phyloP scores from a whole-genome alignment of 2,329 filamentous ascomycete species.

The Fusarium musae region DNA sequence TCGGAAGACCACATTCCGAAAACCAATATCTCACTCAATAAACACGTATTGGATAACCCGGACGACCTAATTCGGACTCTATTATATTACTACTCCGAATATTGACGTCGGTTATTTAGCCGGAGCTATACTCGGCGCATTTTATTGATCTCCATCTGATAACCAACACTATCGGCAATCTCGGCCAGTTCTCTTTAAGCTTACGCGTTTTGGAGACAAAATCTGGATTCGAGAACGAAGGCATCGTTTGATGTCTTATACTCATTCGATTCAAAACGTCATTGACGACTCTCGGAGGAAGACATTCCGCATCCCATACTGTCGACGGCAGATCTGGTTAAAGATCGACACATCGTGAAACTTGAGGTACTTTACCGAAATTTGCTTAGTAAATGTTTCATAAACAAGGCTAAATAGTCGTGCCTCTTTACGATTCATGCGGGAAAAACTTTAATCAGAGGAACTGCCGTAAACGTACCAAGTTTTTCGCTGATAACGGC shows the following conservation, averaged over 20 bases:
- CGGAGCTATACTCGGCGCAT: neutral
- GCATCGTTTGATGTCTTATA: neutral
- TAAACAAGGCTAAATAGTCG: neutral
- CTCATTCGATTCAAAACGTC: neutral
- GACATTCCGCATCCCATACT: constrained; percentile 1
- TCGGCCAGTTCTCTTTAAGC: neutral
- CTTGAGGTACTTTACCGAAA: neutral
- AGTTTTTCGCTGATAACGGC: neutral
- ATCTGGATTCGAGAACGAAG: neutral
- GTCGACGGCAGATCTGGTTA: neutral
- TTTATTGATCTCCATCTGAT: neutral
- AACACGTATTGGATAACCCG: neutral
- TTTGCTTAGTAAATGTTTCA: constrained; percentile 1
- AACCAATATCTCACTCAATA: neutral
- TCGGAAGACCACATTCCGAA: constrained; percentile 21
- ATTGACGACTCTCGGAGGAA: neutral
- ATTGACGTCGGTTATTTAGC: neutral
- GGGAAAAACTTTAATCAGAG: neutral
- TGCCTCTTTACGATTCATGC: neutral
- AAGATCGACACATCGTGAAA: neutral
- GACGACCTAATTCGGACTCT: neutral
- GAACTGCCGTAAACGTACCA: neutral
- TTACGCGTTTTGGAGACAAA: neutral
- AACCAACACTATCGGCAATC: neutral
- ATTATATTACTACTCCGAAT: neutral